These are phyloP conservation scores for Pyricularia grisea DNA, from an alignment of 2,329 filamentous ascomycete genomes.

Conservation along the genomic window DNA sequence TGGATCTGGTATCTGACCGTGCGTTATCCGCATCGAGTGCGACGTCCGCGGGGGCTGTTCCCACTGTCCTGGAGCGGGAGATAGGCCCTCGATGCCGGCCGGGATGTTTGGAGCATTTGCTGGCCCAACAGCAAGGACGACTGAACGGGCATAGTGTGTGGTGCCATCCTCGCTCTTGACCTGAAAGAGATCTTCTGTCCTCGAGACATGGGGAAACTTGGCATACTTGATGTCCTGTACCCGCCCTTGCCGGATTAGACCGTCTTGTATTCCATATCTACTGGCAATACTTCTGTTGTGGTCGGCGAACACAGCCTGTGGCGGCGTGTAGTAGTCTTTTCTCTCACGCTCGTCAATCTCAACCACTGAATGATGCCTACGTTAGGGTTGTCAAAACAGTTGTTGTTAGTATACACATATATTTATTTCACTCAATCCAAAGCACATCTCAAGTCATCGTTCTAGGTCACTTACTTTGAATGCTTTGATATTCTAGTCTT, in stretches of 20 bases:
- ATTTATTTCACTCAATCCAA: not conserved
- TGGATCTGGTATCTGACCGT: conserved; percentile 42
- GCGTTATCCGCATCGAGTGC: conserved; percentile 53
- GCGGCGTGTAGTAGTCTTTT: conserved; percentile 62
- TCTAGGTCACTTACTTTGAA: conserved; percentile 19
- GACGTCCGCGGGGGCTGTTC: conserved; percentile 2
- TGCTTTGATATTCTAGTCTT: conserved; percentile 38
- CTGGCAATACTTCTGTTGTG: conserved; percentile 49
- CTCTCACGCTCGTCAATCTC: conserved; percentile 57
- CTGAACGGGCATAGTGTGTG: conserved; percentile 46
- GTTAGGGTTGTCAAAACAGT: no score
- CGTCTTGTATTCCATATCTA: conserved; percentile 44
- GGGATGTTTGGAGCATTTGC: conserved; percentile 49
- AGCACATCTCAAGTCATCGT: not conserved
- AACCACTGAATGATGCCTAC: conserved; percentile 32
- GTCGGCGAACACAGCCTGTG: conserved; percentile 49
- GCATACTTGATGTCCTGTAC: conserved; percentile 54
- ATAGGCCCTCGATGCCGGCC: conserved; percentile 8
- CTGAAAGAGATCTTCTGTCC: conserved; percentile 52
- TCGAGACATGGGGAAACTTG: conserved; percentile 30
- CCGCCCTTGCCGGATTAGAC: conserved; percentile 48
- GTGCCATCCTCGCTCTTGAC: conserved; percentile 44
- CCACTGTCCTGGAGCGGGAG: conserved; percentile 1
- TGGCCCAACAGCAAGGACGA: conserved; percentile 63
- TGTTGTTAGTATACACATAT: not conserved